Evolutionary conservation across 768 basidiomycete species (phyloP).

Genomic region (Xerocomellus amylosporus): DNA sequence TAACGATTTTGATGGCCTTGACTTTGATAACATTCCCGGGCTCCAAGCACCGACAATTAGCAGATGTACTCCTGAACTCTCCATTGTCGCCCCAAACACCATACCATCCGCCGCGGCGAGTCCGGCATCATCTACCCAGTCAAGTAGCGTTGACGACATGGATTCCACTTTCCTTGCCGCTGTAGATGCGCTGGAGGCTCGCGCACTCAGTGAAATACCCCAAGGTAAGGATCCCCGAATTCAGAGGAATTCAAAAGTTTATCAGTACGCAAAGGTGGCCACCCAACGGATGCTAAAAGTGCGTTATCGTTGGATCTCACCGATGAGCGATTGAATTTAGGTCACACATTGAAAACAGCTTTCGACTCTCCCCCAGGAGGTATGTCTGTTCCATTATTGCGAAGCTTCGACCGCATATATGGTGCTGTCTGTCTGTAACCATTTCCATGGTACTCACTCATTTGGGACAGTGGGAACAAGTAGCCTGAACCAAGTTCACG

Average conservation of each 20-base stretch:
- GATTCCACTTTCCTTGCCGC: conserved; percentile 33
- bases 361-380: conserved; percentile 5
- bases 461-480: conserved; percentile 1
- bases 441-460: conserved; percentile 7
- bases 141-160: conserved; percentile 14
- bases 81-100: neutral
- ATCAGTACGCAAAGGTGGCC: conserved; percentile 9
- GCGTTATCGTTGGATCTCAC: conserved; percentile 1
- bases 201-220: conserved; percentile 13
- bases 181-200: conserved; percentile 47
- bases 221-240: conserved; percentile 8
- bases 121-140: conserved; percentile 6
- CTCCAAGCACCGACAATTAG: conserved; percentile 20
- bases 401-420: neutral
- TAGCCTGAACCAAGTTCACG: neutral
- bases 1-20: conserved; percentile 51
- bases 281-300: conserved; percentile 1
- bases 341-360: neutral
- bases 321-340: neutral
- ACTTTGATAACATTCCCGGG: conserved; percentile 41
- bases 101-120: conserved; percentile 7
- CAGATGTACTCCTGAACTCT: neutral
- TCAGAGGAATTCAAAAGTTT: neutral
- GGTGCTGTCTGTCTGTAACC: neutral
- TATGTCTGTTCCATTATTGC: conserved; percentile 12